These are phyloP conservation scores for Hansenula lynferdii DNA, from an alignment of 1,139 yeast species.

Conservation along the genomic window DNA sequence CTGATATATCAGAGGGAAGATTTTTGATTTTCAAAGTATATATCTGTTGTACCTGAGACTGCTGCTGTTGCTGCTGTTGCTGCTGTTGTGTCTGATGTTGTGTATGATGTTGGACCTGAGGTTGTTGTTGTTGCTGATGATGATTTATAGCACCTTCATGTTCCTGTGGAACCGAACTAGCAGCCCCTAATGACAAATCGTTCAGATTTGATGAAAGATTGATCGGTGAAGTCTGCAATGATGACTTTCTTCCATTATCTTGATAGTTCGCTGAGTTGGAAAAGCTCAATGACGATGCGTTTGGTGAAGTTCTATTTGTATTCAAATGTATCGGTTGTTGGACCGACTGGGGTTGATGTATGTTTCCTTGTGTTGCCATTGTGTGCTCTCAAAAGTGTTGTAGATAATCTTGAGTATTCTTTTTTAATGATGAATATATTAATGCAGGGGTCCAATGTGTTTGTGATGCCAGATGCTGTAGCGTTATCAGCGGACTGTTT, in stretches of 20 bases:
- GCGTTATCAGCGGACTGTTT: too few relatives aligned
- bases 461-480: too few relatives aligned
- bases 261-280: constrained; percentile 9
- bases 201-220: constrained; percentile 14
- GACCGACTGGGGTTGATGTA: neutral
- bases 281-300: constrained; percentile 13
- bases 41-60: constrained; percentile 15
- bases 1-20: constrained; percentile 67
- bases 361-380: neutral
- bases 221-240: constrained; percentile 19
- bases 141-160: too few relatives aligned
- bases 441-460: too few relatives aligned
- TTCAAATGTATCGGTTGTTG: neutral
- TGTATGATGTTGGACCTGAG: constrained; percentile 23
- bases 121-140: constrained; percentile 5
- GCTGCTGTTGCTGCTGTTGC: constrained; percentile 11
- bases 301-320: constrained; percentile 20
- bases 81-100: too few relatives aligned
- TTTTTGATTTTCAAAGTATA: constrained; percentile 39
- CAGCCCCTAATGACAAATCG: constrained; percentile 9
- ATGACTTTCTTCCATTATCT: constrained; percentile 16
- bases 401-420: too few relatives aligned
- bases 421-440: too few relatives aligned
- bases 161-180: too few relatives aligned
- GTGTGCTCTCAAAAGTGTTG: too few relatives aligned